phyloP scores from a whole-genome alignment of 1,284 basidiomycete species.

The Retiboletus flavoniger region DNA sequence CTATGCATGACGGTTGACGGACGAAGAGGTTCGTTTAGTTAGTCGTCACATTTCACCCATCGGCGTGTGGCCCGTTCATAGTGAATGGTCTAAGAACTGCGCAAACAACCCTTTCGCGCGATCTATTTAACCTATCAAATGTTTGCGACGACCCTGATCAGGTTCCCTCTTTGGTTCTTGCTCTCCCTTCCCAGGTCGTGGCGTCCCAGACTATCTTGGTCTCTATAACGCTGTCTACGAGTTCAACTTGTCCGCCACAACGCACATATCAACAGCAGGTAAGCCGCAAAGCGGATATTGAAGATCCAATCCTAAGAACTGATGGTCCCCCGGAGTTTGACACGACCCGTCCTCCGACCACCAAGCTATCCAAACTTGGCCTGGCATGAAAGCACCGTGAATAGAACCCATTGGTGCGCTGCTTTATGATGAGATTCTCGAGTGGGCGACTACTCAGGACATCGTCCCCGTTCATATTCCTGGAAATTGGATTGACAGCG shows the following conservation, averaged over 20 bases:
- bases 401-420: slow-evolving; percentile 8
- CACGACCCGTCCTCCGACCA: not conserved
- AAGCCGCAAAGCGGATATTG: slow-evolving; percentile 25
- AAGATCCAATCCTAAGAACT: slow-evolving; percentile 1
- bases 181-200: slow-evolving; percentile 7
- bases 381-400: slow-evolving; percentile 3
- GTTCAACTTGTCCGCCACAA: slow-evolving; percentile 8
- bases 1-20: not conserved
- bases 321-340: slow-evolving; percentile 1
- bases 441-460: not conserved
- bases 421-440: slow-evolving; percentile 9
- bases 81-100: slow-evolving; percentile 12
- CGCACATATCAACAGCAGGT: slow-evolving; percentile 7
- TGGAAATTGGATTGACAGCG: slow-evolving; percentile 3
- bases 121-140: slow-evolving; percentile 14
- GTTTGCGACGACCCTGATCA: slow-evolving; percentile 8
- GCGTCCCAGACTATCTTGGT: slow-evolving; percentile 4
- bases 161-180: slow-evolving; percentile 11
- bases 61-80: slow-evolving; percentile 2
- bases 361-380: slow-evolving; percentile 4
- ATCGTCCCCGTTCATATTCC: slow-evolving; percentile 5
- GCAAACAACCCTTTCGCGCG: slow-evolving; percentile 11
- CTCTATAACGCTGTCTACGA: not conserved
- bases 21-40: not conserved
- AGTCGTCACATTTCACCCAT: slow-evolving; percentile 7